Evolutionary conservation across 2,329 filamentous ascomycete species (phyloP).

Genomic region (Endoconidiophora polonica): DNA sequence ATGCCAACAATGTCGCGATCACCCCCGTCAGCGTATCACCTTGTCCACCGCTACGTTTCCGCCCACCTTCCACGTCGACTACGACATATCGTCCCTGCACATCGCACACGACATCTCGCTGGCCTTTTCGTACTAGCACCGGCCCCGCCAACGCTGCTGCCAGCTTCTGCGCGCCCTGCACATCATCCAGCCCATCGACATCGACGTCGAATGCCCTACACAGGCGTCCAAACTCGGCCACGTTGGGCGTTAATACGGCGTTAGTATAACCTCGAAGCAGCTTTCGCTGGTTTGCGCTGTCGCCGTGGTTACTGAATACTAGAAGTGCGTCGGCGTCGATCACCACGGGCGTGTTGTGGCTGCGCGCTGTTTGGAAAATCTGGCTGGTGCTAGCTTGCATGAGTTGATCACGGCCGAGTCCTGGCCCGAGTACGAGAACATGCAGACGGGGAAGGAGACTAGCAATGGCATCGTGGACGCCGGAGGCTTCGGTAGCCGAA

Average conservation of each 20-base stretch:
- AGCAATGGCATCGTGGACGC: slow-evolving; percentile 48
- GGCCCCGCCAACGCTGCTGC: slow-evolving; percentile 69
- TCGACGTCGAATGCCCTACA: slow-evolving; percentile 46
- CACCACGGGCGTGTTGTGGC: slow-evolving; percentile 59
- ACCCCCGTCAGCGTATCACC: slow-evolving; percentile 88
- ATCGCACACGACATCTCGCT: slow-evolving; percentile 50
- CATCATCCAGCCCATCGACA: slow-evolving; percentile 24
- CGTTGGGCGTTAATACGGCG: slow-evolving; percentile 85
- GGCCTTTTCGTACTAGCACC: slow-evolving; percentile 80
- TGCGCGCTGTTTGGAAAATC: slow-evolving; percentile 63
- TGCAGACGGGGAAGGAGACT: slow-evolving; percentile 75
- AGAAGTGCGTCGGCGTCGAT: slow-evolving; percentile 81
- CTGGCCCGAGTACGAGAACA: slow-evolving; percentile 82
- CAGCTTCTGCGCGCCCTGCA: slow-evolving; percentile 43
- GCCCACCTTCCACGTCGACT: slow-evolving; percentile 65
- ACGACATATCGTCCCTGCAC: background rate
- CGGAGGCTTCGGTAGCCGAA: slow-evolving; percentile 26
- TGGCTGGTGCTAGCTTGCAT: slow-evolving; percentile 76
- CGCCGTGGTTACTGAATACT: slow-evolving; percentile 58
- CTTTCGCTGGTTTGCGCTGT: slow-evolving; percentile 16
- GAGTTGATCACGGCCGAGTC: slow-evolving; percentile 71
- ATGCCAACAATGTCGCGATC: slow-evolving; percentile 75
- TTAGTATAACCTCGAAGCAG: slow-evolving; percentile 65
- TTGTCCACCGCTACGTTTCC: slow-evolving; percentile 85
- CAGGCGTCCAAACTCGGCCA: slow-evolving; percentile 64